Base-by-base conservation (phyloP, 2,329 filamentous ascomycete species). In the Corynespora cassiicola region DNA sequence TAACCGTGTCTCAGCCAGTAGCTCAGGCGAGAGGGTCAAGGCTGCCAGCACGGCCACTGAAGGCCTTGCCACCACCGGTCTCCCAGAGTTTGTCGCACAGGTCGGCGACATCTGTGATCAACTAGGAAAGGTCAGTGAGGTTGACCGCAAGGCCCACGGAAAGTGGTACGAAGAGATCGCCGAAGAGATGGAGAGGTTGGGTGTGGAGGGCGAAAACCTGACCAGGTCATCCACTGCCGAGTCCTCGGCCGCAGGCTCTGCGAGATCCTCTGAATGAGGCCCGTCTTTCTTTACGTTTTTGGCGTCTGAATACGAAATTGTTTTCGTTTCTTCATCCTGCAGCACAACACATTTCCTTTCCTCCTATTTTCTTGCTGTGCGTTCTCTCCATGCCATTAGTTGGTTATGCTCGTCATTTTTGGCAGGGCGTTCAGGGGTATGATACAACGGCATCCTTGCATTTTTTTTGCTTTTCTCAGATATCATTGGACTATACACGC, bases 41-140 rank as follows among this genome's bases (percentile, higher is more conserved):
- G 84, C 82, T 9, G 83, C 85, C 0, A 87, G 80, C 52, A 82
- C 77, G 1, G 86, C 85, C 1, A 81, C 80, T 8, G 87, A 90
- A 64, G 84, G 80, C 41, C 75, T 91, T 6, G 85, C 85, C 1
- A 77, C 78, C 2, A 76, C 87, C 12, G 87, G 87, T 0, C 69
- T 91, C 39, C 84, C 84, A 0, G 87, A 91, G 66, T 90, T 90
- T 61, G 83, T 86, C 11, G 79, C 81, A 18, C 80, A 78, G 44
- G 82, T 90, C 10, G 76, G 84, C 20, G 81, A 82, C 31, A 84
- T 90, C 52, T 82, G 87, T 6, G 85, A 88, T 21, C 75, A 85
- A 57, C 69, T 90, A 43, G 77, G 79, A 26, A 78, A 79, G 58
- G 77, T 90, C 3, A 82, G 84, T 10, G 72, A 72, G 4, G 82